Base-by-base conservation (phyloP, 2,329 filamentous ascomycete species). In the Penicillium glabrum region DNA sequence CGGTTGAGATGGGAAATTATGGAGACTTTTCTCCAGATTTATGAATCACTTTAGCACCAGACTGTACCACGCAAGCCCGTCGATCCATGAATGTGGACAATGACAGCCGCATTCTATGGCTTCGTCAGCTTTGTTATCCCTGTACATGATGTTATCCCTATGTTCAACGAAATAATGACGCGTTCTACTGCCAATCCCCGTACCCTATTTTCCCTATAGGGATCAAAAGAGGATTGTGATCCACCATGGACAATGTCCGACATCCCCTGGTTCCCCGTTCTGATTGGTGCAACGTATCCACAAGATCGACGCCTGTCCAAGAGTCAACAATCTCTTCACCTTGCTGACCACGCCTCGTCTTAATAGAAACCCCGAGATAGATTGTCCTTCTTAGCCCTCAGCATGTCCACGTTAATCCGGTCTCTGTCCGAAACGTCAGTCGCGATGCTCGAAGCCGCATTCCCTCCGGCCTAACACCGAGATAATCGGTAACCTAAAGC, bases 221-320 rank as follows among this genome's bases (percentile, higher is more conserved):
- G 60, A 57, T 11, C 19, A 29, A 29, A 50, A 47, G 31, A 33
- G 45, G 59, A 43, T 54, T 46, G 21, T 54, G 54, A 39, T 57
- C 60, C 47, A 61, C 58, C 44, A 51, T 50, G 51, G 53, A 50
- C 53, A 54, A 53, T 59, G 51, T 56, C 45, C 54, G 57, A 51
- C 47, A 39, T 26, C 49, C n/a, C 24, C 16, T 39, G 29, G 14
- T 11, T 46, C 11, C 2, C 4, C 39, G 7, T 23, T 10, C 6
- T 51, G 16, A 56, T 62, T 62, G 61, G 57, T 39, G 27, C 31
- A 11, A 48, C 48, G 14, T 53, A 26, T 46, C 29, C 44, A 57
- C 43, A 48, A 1, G 53, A 60, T 61, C 55, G 46, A 53, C 61
- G 23, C 10, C 19, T 24, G 49, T 19, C 39, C 21, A 23, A 19